Conservation (phyloP, 805 yeast genomes). For the Sugiyamaella americana region DNA sequence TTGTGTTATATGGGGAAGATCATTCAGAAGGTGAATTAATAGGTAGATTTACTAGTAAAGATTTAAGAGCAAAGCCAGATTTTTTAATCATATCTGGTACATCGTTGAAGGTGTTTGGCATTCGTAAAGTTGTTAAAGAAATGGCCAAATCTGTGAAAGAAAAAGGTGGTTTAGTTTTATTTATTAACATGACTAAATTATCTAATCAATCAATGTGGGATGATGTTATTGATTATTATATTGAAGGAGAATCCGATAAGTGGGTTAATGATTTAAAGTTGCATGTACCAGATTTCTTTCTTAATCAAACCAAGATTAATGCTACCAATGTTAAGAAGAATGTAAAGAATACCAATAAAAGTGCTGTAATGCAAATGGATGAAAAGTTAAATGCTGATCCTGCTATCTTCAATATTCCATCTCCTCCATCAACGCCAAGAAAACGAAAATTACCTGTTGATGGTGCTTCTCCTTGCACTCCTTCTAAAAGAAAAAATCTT, state of each 20-base stretch:
- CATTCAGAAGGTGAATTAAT: conserved; percentile 84
- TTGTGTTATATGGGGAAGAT: conserved; percentile 88
- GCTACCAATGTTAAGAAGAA: background rate
- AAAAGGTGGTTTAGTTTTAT: conserved; percentile 70
- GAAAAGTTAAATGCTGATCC: background rate
- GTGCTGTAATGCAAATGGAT: background rate
- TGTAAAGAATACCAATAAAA: background rate
- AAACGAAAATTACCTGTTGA: background rate
- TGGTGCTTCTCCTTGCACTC: background rate
- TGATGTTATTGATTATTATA: conserved; percentile 68
- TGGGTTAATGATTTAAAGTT: conserved; percentile 45
- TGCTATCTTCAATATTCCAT: background rate
- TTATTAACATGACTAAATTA: conserved; percentile 65
- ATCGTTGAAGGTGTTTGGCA: conserved; percentile 85
- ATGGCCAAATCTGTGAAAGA: conserved; percentile 67
- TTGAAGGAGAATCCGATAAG: conserved; percentile 72
- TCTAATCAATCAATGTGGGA: conserved; percentile 58
- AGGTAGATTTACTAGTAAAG: conserved; percentile 61
- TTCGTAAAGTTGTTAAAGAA: conserved; percentile 65
- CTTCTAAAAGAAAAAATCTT: background rate
- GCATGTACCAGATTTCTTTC: conserved; percentile 13
- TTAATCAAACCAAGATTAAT: conserved; percentile 10
- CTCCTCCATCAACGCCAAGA: conserved; percentile 11
- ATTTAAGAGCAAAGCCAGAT: conserved; percentile 60
- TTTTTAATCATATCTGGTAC: conserved; percentile 87